Base-by-base conservation (phyloP, 805 yeast genomes). In the Saccharomycopsis sp. region DNA sequence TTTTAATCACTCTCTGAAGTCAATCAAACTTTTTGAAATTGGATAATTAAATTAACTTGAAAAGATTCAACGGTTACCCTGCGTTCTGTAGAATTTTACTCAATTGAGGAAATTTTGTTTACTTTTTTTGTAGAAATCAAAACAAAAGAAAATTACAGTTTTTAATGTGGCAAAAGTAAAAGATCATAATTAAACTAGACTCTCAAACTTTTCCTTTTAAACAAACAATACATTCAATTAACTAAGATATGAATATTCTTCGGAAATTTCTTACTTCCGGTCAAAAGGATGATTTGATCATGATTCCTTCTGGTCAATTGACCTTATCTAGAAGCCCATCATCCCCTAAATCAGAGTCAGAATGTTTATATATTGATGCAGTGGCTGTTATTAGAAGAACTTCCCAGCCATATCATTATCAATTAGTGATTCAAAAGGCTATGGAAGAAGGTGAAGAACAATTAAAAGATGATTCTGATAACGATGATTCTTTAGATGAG, bases 311-410 rank as follows among this genome's bases (percentile, higher is more conserved):
- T 0, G 97, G 96, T 3, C 79, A 78, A 59, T 67, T 89, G 35
- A 82, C 68, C 53, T 65, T 89, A 34, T 69, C 81, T 14, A 65
- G 97, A 36, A 69, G 83, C 1, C 81, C 83, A 4, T 69, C 67
- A 18, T 83, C 95, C 2, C 96, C 96, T 10, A 85, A 86, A 56
- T 88, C 95, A 6, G 87, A 77, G 20, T 65, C 76, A 27, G 96
- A 92, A 58, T 80, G 88, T 52, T 65, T 86, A 17, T 88, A 76
- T 58, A 79, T 75, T 44, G 94, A 85, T 50, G 88, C 94, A 2
- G 75, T 76, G 29, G 76, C 89, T 12, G 63, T 78, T 2, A 76
- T 89, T 36, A 67, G 85, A 31, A 75, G 74, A 45, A 76, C 88
- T 1, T 21, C 47, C n/a, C 66, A 82, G 3, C 78, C 79, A 12